Evolutionary conservation across 345 rosid species (phyloP).

Genomic region (Citrus medica): DNA sequence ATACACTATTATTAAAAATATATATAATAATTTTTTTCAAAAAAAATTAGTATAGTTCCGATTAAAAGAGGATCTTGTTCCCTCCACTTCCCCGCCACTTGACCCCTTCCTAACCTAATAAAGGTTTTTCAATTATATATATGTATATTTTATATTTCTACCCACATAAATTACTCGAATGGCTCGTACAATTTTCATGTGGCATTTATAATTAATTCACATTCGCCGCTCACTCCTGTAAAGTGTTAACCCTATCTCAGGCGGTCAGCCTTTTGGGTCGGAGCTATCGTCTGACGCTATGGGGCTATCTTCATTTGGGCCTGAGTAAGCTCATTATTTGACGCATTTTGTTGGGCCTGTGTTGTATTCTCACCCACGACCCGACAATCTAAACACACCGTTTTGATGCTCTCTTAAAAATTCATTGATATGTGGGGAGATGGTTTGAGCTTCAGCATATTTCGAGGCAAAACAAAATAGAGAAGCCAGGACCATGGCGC

Average conservation of each 20-base stretch:
- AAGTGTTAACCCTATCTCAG: not conserved
- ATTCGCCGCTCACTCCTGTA: too few relatives aligned
- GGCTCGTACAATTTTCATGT: too few relatives aligned
- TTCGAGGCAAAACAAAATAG: conserved; percentile 9
- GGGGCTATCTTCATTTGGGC: not conserved
- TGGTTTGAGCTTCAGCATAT: not conserved
- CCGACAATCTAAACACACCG: not conserved
- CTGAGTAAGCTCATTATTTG: not conserved
- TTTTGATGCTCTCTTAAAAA: not conserved
- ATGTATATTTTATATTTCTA: too few relatives aligned
- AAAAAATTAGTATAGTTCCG: too few relatives aligned
- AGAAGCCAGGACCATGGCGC: conserved; percentile 24
- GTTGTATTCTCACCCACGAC: not conserved
- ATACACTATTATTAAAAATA: too few relatives aligned
- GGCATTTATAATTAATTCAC: too few relatives aligned
- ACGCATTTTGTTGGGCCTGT: not conserved
- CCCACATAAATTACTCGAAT: too few relatives aligned
- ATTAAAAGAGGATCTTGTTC: too few relatives aligned
- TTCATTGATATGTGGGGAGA: not conserved
- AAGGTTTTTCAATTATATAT: too few relatives aligned
- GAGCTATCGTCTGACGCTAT: not conserved
- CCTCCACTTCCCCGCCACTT: too few relatives aligned
- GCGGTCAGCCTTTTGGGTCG: not conserved
- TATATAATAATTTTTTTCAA: too few relatives aligned
- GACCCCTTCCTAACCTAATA: too few relatives aligned